Percentiles rank a stretch among this genome's conserved stretches.
phyloP scores from a whole-genome alignment of 2,329 filamentous ascomycete species.

The Aspergillus sp. region DNA sequence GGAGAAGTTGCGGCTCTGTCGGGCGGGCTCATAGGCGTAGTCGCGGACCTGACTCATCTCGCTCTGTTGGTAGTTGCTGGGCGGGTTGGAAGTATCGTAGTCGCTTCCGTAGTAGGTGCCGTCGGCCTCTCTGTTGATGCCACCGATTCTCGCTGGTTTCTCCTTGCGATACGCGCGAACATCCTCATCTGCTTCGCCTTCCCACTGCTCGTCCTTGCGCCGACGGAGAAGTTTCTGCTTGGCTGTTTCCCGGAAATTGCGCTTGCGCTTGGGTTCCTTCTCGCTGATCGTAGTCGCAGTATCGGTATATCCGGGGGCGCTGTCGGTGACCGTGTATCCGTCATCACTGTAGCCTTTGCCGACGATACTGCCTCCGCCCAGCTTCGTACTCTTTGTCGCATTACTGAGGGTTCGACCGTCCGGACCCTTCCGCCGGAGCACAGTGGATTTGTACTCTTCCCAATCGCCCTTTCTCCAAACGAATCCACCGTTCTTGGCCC shows the following conservation, averaged over 20 bases:
- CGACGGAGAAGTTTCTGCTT: constrained; percentile 37
- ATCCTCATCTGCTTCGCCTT: constrained; percentile 63
- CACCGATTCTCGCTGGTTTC: constrained; percentile 80
- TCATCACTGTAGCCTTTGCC: constrained; percentile 64
- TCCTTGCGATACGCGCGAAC: constrained; percentile 83
- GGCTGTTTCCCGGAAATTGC: constrained; percentile 36
- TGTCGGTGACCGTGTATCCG: constrained; percentile 48
- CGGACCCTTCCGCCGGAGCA: constrained; percentile 81
- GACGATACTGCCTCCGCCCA: constrained; percentile 81
- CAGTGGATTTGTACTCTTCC: constrained; percentile 98
- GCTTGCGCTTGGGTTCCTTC: constrained; percentile 28
- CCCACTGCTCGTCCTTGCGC: constrained; percentile 52
- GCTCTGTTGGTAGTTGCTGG: constrained; percentile 48
- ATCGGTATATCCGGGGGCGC: constrained; percentile 33
- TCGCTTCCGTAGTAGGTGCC: constrained; percentile 79
- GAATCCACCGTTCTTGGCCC: constrained; percentile 95
- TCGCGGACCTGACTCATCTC: constrained; percentile 49
- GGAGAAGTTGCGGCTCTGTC: constrained; percentile 42
- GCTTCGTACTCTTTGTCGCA: constrained; percentile 74
- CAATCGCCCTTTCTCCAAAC: constrained; percentile 81
- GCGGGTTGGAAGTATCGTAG: constrained; percentile 62
- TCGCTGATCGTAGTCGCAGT: constrained; percentile 43
- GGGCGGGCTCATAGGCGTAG: constrained; percentile 32
- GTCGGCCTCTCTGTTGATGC: constrained; percentile 79
- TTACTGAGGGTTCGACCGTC: constrained; percentile 83